Evolutionary conservation across 1,284 basidiomycete genomes (phyloP), one percentile per base, ranked within the genome.

Genomic region (Austroboletus novae-zelandiae): DNA sequence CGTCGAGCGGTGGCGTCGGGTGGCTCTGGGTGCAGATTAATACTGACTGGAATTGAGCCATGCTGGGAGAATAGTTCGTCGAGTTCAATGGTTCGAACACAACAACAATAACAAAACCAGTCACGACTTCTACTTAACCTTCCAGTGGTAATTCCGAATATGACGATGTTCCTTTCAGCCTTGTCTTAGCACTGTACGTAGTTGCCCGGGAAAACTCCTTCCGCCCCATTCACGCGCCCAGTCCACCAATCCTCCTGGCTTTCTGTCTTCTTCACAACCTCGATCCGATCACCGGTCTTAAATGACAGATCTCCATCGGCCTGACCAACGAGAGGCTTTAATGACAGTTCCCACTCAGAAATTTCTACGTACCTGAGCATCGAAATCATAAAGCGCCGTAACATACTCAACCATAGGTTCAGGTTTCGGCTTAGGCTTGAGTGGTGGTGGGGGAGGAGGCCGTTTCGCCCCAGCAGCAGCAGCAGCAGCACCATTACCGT

Each of bases 201-300:
- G 52, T 74, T 76, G 78, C 94, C 96, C 48, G 96, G 96, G 73
- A 99, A 99, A 25, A 97, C 89, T 18, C 97, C 97, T 67, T 94
- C 83, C 52, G 71, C 70, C 2, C 94, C 95, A 58, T 92, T 84
- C 56, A 98, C 47, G 59, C 80, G 79, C 6, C 96, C 97, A 9
- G 94, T 98, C 96, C 96, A 99, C 96, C 96, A 99, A 66, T 99
- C 97, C 65, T 98, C 94, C 20, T 86, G 71, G 59, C 84, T 94
- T 3, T 80, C 82, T 11, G 90, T 90, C 65, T 86, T 82, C 71
- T 97, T 88, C 29, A 97, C 80, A 48, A 99, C 78, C 71, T 97
- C 93, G 69, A 99, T 98, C 57, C 83, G 75, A 69, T 99, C 96
- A n/a, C 97, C 97, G 2, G 84, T 83, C 51, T 76, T 83, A 75